These are phyloP conservation scores for Calonectria henricotiae DNA, from an alignment of 2,329 filamentous ascomycete species.

Conservation along the genomic window DNA sequence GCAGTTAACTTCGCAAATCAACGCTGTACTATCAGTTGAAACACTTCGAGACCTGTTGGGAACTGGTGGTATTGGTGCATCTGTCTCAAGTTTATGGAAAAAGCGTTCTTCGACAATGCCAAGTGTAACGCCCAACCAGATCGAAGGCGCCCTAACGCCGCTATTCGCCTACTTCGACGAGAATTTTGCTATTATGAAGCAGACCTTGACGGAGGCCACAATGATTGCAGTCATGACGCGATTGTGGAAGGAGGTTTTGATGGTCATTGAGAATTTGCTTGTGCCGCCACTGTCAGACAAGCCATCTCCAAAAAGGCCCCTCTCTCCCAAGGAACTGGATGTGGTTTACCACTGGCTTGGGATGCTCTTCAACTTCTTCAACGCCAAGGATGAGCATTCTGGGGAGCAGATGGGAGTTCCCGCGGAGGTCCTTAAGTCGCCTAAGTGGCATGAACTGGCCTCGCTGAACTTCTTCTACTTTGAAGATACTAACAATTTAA, in stretches of 20 bases:
- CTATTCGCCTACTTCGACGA: slow-evolving; percentile 97
- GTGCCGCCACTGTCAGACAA: slow-evolving; percentile 97
- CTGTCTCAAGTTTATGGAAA: slow-evolving; percentile 80
- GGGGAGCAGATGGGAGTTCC: slow-evolving; percentile 90
- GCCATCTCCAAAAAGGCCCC: slow-evolving; percentile 85
- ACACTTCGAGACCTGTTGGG: slow-evolving; percentile 84
- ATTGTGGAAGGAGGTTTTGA: slow-evolving; percentile 96
- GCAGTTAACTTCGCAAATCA: slow-evolving; percentile 93
- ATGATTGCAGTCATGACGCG: slow-evolving; percentile 99
- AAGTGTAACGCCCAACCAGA: slow-evolving; percentile 78
- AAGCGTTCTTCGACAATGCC: slow-evolving; percentile 72
- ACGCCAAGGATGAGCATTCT: slow-evolving; percentile 87
- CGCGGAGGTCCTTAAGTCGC: slow-evolving; percentile 91
- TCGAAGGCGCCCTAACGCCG: slow-evolving; percentile 86
- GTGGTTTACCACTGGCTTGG: slow-evolving; percentile 96
- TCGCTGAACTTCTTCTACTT: slow-evolving; percentile 99
- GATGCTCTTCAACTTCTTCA: slow-evolving; percentile 94
- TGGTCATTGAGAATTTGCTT: slow-evolving; percentile 90
- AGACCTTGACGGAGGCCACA: slow-evolving; percentile 93
- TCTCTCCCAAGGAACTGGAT: slow-evolving; percentile 91
- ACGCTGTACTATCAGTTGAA: slow-evolving; percentile 86
- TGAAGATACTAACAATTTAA: slow-evolving; percentile 90
- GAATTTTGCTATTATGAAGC: slow-evolving; percentile 99
- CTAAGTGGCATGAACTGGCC: slow-evolving; percentile 98
- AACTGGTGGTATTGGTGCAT: slow-evolving; percentile 78